Conservation (phyloP, 192 early-diverging fungal species). For the Funneliformis mosseae region DNA sequence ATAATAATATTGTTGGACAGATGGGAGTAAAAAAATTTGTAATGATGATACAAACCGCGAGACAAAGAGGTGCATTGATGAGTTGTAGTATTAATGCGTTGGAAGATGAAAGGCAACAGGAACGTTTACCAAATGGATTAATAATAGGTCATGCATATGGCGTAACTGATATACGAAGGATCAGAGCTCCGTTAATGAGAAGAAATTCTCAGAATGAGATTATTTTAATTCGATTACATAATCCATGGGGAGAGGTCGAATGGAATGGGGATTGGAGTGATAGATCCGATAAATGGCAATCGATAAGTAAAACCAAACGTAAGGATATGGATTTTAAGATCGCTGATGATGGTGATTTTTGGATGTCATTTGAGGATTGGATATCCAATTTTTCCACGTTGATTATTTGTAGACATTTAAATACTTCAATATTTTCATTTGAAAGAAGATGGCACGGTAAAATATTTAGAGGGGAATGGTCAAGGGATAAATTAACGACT, state of each 20-base stretch:
- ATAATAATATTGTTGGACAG: neutral
- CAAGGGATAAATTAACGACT: conserved; percentile 36
- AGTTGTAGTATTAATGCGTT: conserved; percentile 43
- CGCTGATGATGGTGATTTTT: conserved; percentile 49
- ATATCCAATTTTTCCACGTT: conserved; percentile 43
- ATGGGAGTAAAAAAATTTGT: conserved; percentile 41
- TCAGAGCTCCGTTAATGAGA: conserved; percentile 25
- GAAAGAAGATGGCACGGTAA: conserved; percentile 38
- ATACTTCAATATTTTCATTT: conserved; percentile 32
- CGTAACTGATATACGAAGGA: conserved; percentile 39
- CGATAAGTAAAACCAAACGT: conserved; percentile 38
- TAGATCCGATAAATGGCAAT: conserved; percentile 46
- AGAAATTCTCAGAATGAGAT: conserved; percentile 17
- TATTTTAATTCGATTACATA: conserved; percentile 44
- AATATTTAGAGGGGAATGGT: conserved; percentile 45
- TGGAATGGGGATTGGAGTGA: conserved; percentile 47
- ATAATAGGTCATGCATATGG: conserved; percentile 46
- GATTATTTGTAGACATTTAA: conserved; percentile 47
- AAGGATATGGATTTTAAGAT: conserved; percentile 38
- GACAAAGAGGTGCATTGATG: conserved; percentile 38
- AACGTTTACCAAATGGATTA: conserved; percentile 37
- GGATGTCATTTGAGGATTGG: conserved; percentile 50
- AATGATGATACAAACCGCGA: conserved; percentile 32
- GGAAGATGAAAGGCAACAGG: conserved; percentile 20
- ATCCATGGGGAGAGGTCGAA: conserved; percentile 45